Base-by-base conservation (phyloP, 139 green algal genomes). In the Spirogloea muscicola region DNA sequence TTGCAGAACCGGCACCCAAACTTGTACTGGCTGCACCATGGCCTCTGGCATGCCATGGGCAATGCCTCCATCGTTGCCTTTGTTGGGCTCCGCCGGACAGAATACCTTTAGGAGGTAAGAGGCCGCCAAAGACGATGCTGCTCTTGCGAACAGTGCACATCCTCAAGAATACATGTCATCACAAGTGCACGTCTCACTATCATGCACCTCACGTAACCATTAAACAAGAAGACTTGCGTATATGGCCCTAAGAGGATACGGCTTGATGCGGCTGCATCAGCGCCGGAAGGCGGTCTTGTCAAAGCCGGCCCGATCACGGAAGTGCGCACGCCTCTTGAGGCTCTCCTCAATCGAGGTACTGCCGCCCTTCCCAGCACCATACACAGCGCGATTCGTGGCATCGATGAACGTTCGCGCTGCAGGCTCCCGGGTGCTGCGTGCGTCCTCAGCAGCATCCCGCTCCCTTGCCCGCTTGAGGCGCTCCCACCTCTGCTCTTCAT, bases 401-500 rank as follows among this genome's bases (percentile, higher is more conserved):
- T 21, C n/a, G 21, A n/a, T 55, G 46, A 21, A 21, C n/a, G 21
- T 55, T 55, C n/a, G n/a, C 21, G 46, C 21, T 55, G 21, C 21
- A 21, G 46, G 46, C 21, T 70, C 42, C 7, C 42, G 16, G 18
- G 10, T 25, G 13, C 5, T 43, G 25, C 59, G 10, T 21, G 13
- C 13, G 25, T 16, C 70, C 34, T 79, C 70, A 34, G 10, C 21
- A 0, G 39, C 44, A 59, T 82, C 74, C 33, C 43, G 58, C 10
- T 81, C 29, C 31, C 34, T 60, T 4, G 73, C 73, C 18, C n/a
- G 37, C 34, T 72, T 49, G 42, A 94, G 68, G 7, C 88, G 82
- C 48, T 74, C 33, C 72, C 36, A 29, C 7, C 91, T 83, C 41
- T 84, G 55, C 65, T 81, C 58, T 18, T 96, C 88, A 64, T 95